phyloP scores from a whole-genome alignment of 495 filamentous ascomycete genomes.

The Clohesyomyces aquaticus region DNA sequence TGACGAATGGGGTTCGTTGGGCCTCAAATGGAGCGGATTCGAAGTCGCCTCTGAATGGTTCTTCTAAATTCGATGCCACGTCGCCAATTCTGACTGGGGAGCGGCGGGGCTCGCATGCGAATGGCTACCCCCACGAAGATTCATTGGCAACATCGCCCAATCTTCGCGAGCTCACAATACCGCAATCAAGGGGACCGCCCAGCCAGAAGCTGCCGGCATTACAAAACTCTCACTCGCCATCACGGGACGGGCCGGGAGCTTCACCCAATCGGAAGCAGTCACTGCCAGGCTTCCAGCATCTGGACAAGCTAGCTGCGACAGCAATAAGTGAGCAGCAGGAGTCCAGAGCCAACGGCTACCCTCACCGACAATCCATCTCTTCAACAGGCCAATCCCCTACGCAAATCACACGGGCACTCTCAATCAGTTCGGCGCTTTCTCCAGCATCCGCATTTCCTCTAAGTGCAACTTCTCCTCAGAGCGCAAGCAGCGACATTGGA shows the following conservation, averaged over 20 bases:
- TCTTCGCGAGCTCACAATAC: conserved; percentile 35
- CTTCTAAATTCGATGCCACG: conserved; percentile 17
- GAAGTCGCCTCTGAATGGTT: conserved; percentile 16
- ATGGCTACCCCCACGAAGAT: conserved; percentile 31
- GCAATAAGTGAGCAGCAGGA: conserved; percentile 38
- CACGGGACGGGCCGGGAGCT: conserved; percentile 28
- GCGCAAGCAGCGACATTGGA: conserved; percentile 37
- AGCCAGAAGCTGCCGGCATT: conserved; percentile 39
- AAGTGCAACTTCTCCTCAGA: conserved; percentile 41
- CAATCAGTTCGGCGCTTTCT: conserved; percentile 34
- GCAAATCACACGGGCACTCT: conserved; percentile 22
- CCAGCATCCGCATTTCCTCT: conserved; percentile 35
- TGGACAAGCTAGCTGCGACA: conserved; percentile 43
- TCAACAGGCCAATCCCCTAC: conserved; percentile 41
- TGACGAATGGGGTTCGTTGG: conserved; percentile 12
- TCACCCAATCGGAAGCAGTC: conserved; percentile 34
- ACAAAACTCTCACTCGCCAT: conserved; percentile 36
- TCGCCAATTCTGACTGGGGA: conserved; percentile 29
- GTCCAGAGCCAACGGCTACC: conserved; percentile 33
- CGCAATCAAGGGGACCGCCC: conserved; percentile 34
- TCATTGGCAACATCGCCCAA: conserved; percentile 39
- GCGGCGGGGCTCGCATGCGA: conserved; percentile 25
- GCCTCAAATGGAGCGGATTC: conserved; percentile 23
- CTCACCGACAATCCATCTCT: conserved; percentile 41
- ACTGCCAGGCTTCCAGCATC: conserved; percentile 39